Conservation (phyloP, 768 basidiomycete species). For the Dioszegia crocea region DNA sequence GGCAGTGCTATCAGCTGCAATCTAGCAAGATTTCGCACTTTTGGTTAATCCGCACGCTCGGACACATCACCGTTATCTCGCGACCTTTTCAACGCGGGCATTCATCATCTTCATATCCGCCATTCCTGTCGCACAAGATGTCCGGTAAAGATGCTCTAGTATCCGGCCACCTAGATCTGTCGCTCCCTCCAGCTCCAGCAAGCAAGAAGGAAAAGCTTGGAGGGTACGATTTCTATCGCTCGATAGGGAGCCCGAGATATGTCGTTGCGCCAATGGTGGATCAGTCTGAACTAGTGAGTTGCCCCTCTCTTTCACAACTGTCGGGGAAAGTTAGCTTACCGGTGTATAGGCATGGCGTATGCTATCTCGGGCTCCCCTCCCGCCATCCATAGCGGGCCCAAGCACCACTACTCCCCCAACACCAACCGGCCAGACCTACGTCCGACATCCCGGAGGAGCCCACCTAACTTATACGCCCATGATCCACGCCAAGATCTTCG, state of each 20-base stretch:
- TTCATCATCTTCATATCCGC: too few species aligned
- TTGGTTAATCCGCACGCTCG: too few species aligned
- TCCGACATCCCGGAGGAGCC: constrained; percentile 27
- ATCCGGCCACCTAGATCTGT: neutral
- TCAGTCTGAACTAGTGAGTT: constrained; percentile 84
- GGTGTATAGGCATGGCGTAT: constrained; percentile 70
- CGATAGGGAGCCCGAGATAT: constrained; percentile 78
- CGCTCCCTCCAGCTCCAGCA: neutral
- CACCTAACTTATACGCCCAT: constrained; percentile 94
- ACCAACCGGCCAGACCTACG: constrained; percentile 11
- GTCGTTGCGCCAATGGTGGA: constrained; percentile 99
- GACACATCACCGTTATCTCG: too few species aligned
- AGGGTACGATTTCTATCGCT: constrained; percentile 79
- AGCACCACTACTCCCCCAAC: constrained; percentile 14
- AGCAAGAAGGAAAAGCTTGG: constrained; percentile 35
- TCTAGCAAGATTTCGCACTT: too few species aligned
- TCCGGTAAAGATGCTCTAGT: neutral
- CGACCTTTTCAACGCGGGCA: too few species aligned
- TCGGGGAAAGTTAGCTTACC: too few species aligned
- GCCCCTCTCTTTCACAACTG: neutral
- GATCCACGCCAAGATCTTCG: constrained; percentile 76
- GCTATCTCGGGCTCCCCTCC: constrained; percentile 58
- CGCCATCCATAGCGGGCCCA: constrained; percentile 32
- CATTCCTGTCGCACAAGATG: neutral
- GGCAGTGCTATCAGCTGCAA: too few species aligned